Percentiles rank a stretch among this genome's conserved stretches.
Evolutionary conservation across 2,329 filamentous ascomycete genomes (phyloP).

Genomic region (Fusarium sp.): DNA sequence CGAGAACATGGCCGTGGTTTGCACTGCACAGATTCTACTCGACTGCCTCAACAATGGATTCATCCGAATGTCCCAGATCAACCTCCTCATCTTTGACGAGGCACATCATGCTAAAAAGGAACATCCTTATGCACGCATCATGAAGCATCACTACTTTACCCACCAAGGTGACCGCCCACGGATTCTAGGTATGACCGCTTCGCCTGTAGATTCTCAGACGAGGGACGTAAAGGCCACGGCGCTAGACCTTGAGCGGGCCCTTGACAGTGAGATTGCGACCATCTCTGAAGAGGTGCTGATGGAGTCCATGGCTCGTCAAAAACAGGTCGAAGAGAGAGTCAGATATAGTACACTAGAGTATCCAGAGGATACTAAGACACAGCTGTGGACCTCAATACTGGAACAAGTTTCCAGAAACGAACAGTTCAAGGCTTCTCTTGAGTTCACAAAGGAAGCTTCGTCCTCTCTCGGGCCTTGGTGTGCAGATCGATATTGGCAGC

Average conservation of each 20-base stretch:
- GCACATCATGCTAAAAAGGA: constrained; percentile 96
- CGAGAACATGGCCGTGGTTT: constrained; percentile 86
- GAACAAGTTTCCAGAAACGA: constrained; percentile 54
- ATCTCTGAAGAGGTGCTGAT: constrained; percentile 56
- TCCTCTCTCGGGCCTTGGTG: constrained; percentile 84
- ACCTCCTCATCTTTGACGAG: constrained; percentile 93
- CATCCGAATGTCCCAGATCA: constrained; percentile 83
- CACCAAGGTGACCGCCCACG: constrained; percentile 69
- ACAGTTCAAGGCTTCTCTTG: constrained; percentile 67
- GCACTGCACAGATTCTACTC: constrained; percentile 87
- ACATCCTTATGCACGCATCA: constrained; percentile 88
- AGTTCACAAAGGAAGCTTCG: constrained; percentile 68
- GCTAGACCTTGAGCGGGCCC: constrained; percentile 76
- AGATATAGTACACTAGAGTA: constrained; percentile 58
- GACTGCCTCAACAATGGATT: constrained; percentile 83
- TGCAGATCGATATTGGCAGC: constrained; percentile 82
- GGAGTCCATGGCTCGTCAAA: constrained; percentile 36
- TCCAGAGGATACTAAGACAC: constrained; percentile 66
- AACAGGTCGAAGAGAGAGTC: constrained; percentile 62
- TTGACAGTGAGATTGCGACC: constrained; percentile 87
- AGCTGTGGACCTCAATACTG: constrained; percentile 69
- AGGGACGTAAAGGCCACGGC: constrained; percentile 75
- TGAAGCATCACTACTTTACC: constrained; percentile 83
- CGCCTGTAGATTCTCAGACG: constrained; percentile 85
- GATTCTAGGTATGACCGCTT: constrained; percentile 97